phyloP scores from a whole-genome alignment of 305 asterid species.

The Fraxinus xanthoxyloides region DNA sequence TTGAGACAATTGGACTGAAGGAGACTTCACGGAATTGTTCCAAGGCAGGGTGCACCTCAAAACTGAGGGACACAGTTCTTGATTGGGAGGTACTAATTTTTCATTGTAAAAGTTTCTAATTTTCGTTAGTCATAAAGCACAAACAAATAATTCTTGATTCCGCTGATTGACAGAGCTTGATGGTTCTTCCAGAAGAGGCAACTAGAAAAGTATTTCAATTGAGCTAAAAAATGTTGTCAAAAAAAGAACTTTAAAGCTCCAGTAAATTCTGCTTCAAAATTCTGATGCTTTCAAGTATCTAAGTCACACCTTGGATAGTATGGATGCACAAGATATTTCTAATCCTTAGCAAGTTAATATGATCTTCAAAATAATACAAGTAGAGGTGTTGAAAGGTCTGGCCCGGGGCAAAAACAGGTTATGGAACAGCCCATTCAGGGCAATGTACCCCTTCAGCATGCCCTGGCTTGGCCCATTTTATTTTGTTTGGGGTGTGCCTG shows the following conservation, averaged over 20 bases:
- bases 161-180: not conserved
- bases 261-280: not conserved
- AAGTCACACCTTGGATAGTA: not conserved
- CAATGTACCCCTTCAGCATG: not conserved
- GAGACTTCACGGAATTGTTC: constrained; percentile 80
- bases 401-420: not conserved
- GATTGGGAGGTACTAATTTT: constrained; percentile 85
- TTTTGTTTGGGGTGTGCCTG: not conserved
- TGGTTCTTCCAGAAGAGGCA: not conserved
- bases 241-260: not conserved
- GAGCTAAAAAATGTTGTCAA: constrained; percentile 1
- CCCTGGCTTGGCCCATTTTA: not conserved
- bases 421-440: not conserved
- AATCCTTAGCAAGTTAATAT: not conserved
- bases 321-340: not conserved
- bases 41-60: constrained; percentile 59
- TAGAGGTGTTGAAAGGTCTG: not conserved
- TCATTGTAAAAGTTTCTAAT: not conserved
- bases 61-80: constrained; percentile 90
- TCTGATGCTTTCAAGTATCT: not conserved
- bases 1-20: constrained; percentile 89
- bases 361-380: not conserved
- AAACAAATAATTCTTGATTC: constrained; percentile 8
- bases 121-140: constrained; percentile 10
- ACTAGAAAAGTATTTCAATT: constrained; percentile 1